Evolutionary conservation across 2,329 filamentous ascomycete species (phyloP), one percentile per base, ranked within the genome.

Genomic region (Myriosclerotinia scirpicola): DNA sequence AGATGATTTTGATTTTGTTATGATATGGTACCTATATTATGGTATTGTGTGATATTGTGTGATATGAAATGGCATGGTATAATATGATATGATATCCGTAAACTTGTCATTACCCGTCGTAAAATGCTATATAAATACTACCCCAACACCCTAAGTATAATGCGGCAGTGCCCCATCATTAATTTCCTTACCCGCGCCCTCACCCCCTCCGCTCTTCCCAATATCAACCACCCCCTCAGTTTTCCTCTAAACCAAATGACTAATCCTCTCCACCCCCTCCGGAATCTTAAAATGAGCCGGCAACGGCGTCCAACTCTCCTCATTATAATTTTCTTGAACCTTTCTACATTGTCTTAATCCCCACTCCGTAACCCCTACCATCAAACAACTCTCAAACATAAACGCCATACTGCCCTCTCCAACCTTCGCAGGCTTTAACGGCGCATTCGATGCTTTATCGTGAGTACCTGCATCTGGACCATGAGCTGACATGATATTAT

Each of bases 331-430:
- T 67, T 84, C 81, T 76, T 91, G 89, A 52, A 90, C 84, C 78
- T 90, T 91, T 73, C 82, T 79, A 75, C 88, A 90, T 64, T 82
- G 85, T 77, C 86, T 89, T 69, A 91, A 76, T 1, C 87, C 89
- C 88, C 88, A 91, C 69, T 90, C 87, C 2, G 88, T 90, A 34
- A 90, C 88, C 3, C 88, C 88, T 36, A 90, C 84, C 87, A 90
- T 90, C 63, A 89, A 76, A 70, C 81, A 84, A 72, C 84, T 83
- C 77, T 87, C 85, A 79, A 87, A 87, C 85, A 87, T 87, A 67
- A 88, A 87, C 0, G 85, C 85, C 78, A 89, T 82, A 68, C 85
- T 86, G 1, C 83, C 85, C 70, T 85, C 79, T n/a, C 83, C 81
- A 54, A 86, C 81, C 73, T 86, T 87, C 65, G 77, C 75, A 3